Percentiles rank a stretch among this genome's conserved stretches.
Conservation (phyloP, 306 rosid genomes). For the Lupinus albus region DNA sequence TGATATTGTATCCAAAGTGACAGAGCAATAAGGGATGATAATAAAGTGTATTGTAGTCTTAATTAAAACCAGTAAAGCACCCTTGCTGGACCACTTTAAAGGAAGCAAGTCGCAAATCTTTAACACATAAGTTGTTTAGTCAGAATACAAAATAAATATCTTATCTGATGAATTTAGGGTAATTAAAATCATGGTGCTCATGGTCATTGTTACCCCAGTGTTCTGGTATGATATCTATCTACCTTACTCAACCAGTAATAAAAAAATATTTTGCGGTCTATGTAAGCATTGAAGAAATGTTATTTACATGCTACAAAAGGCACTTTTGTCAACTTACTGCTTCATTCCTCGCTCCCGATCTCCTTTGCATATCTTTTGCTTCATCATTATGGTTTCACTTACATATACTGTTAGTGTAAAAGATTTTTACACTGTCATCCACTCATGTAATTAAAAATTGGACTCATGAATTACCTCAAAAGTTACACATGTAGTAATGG, state of each 20-base stretch:
- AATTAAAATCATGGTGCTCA: slow-evolving; percentile 8
- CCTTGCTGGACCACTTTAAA: no score
- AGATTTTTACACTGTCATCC: no score
- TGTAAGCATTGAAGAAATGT: background rate
- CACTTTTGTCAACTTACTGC: background rate
- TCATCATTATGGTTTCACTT: no score
- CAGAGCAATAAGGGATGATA: no score
- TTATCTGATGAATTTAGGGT: background rate
- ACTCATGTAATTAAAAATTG: no score
- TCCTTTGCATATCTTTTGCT: slow-evolving; percentile 9
- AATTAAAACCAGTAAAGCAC: no score
- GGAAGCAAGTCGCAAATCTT: no score
- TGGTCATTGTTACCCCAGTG: background rate
- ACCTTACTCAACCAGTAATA: background rate
- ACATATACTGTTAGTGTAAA: no score
- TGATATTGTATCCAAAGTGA: no score
- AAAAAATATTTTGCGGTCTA: background rate
- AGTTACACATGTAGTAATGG: no score
- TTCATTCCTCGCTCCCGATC: background rate
- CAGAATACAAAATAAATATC: background rate
- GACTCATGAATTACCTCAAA: no score
- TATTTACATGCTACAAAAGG: background rate
- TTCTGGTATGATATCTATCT: slow-evolving; percentile 8
- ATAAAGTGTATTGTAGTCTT: no score
- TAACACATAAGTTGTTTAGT: background rate